Base-by-base conservation (phyloP, 495 filamentous ascomycete species). In the Aspergillus sclerotiicarbonarius region DNA sequence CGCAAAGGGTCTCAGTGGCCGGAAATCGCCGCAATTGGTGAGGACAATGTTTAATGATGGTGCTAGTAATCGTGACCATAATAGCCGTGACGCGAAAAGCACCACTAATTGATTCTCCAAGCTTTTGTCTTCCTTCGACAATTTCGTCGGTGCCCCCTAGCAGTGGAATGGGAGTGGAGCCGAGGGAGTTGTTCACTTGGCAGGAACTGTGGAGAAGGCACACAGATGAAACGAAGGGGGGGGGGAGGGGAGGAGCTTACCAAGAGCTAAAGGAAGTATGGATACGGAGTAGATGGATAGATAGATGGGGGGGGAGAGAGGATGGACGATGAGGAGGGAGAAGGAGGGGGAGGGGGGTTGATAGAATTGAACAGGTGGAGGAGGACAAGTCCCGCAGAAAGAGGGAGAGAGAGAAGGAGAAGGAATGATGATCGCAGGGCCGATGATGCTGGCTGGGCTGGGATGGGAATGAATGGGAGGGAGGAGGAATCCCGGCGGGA, bases 151-250 rank as follows among this genome's bases (percentile, higher is more conserved):
- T 46, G 39, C 49, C 59, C 54, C 59, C 53, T 61, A 60, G 58
- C 52, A 57, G 48, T 56, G 56, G 59, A 52, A 59, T 59, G 56
- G 62, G 57, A 53, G 61, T 67, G 64, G 64, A 67, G 61, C 58
- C 51, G 39, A 54, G 43, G 25, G 48, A 47, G 52, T 58, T 66
- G 51, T 54, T 62, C 51, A 55, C 51, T 57, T 67, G 61, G 61
- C 64, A 53, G 61, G 64, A 67, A 67, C 64, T 63, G 64, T 64
- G 64, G 64, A 67, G 64, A 59, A 59, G 20, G 18, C 18, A 39
- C 47, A 61, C 21, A 39, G 47, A 33, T 53, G 16, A 32, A 66
- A 61, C 51, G 51, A 55, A 60, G 54, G 54, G 51, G 55, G 50
- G 31, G 35, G 51, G 51, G 8, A 43, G 18, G 51, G 51, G 49